Percentiles rank a stretch among this genome's conserved stretches.
Evolutionary conservation across 805 yeast species (phyloP).

Genomic region (Candida xyloterini): DNA sequence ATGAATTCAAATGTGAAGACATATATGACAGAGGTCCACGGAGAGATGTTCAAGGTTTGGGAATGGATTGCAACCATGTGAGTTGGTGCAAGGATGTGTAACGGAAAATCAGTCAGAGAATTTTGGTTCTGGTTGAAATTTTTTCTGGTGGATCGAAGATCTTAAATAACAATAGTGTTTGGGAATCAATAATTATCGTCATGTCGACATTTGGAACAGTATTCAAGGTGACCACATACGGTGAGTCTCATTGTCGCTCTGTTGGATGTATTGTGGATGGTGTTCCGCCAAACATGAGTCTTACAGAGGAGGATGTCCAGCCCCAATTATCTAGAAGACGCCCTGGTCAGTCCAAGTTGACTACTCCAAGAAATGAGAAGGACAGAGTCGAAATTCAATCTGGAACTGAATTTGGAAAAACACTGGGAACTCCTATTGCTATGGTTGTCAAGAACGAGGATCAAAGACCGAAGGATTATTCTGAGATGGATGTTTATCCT

Average conservation of each 20-base stretch:
- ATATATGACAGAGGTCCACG: slow-evolving; percentile 68
- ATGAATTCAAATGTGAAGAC: slow-evolving; percentile 61
- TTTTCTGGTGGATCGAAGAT: slow-evolving; percentile 9
- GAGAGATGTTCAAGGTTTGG: slow-evolving; percentile 86
- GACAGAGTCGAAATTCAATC: slow-evolving; percentile 91
- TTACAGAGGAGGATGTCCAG: slow-evolving; percentile 85
- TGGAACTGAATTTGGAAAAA: slow-evolving; percentile 87
- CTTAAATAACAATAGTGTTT: slow-evolving; percentile 1
- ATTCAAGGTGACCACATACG: slow-evolving; percentile 86
- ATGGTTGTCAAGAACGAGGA: slow-evolving; percentile 93
- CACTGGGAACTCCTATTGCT: slow-evolving; percentile 94
- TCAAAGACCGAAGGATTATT: slow-evolving; percentile 94
- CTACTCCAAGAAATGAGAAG: slow-evolving; percentile 96
- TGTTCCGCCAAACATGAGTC: slow-evolving; percentile 89
- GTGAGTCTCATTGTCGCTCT: slow-evolving; percentile 95
- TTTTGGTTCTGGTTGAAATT: slow-evolving; percentile 7
- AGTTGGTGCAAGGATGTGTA: slow-evolving; percentile 12
- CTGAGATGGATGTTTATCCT: slow-evolving; percentile 92
- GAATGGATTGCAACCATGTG: slow-evolving; percentile 65
- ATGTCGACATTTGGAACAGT: slow-evolving; percentile 75
- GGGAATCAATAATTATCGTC: slow-evolving; percentile 33
- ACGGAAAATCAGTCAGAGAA: not conserved
- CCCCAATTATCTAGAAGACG: slow-evolving; percentile 96
- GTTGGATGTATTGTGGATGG: slow-evolving; percentile 99
- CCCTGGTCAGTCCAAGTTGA: slow-evolving; percentile 91